Conservation (phyloP, 495 filamentous ascomycete genomes). For the Xylaria bambusicola region DNA sequence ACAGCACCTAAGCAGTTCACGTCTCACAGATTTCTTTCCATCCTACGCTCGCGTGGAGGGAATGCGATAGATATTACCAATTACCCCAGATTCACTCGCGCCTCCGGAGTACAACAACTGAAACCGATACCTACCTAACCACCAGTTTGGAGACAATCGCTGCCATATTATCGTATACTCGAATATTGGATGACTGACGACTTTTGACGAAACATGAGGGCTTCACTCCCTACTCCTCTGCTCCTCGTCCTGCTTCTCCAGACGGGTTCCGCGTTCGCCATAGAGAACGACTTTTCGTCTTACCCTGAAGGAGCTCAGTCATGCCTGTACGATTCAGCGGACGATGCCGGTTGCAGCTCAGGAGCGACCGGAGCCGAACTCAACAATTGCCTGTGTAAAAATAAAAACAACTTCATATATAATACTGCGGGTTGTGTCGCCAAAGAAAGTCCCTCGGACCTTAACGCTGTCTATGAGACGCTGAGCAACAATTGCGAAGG, state of each 20-base stretch:
- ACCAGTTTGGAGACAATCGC: background rate
- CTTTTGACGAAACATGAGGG: slow-evolving; percentile 22
- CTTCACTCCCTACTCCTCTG: slow-evolving; percentile 24
- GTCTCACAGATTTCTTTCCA: too few relatives aligned
- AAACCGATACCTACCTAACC: background rate
- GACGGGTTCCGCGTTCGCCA: slow-evolving; percentile 21
- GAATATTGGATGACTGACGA: background rate
- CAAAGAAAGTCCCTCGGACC: slow-evolving; percentile 27
- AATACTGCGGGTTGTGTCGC: slow-evolving; percentile 45
- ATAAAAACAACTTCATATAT: slow-evolving; percentile 46
- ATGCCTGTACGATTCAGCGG: slow-evolving; percentile 41
- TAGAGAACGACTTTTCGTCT: slow-evolving; percentile 42
- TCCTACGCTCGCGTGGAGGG: too few relatives aligned
- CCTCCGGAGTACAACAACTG: background rate
- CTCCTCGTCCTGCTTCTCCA: slow-evolving; percentile 37
- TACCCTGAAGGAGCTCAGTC: slow-evolving; percentile 43
- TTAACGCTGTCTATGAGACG: slow-evolving; percentile 38
- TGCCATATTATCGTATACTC: background rate
- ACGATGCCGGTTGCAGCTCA: slow-evolving; percentile 30
- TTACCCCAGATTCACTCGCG: too few relatives aligned
- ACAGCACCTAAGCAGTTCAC: too few relatives aligned
- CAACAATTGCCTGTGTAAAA: slow-evolving; percentile 48
- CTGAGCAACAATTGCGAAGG: slow-evolving; percentile 40
- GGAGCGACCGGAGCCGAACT: slow-evolving; percentile 32
- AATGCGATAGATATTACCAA: too few relatives aligned